These are phyloP conservation scores for Hypomyces rosellus DNA, from an alignment of 2,329 filamentous ascomycete genomes.

Conservation along the genomic window DNA sequence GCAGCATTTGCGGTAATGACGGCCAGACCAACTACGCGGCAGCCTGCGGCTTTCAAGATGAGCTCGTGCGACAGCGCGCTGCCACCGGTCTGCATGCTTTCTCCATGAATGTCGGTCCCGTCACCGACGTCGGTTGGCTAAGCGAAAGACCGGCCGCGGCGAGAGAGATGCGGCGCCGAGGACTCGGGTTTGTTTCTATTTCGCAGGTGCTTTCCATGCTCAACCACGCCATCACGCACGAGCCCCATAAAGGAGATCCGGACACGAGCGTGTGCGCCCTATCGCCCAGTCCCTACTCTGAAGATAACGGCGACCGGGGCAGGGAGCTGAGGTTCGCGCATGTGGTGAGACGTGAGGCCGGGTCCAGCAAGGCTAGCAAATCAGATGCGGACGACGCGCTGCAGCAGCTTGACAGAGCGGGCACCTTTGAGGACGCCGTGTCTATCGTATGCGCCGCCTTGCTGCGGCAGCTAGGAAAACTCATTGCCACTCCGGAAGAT, in stretches of 20 bases:
- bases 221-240: too few species aligned
- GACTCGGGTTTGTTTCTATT: too few species aligned
- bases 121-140: conserved; percentile 27
- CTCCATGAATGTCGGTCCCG: conserved; percentile 24
- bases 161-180: too few species aligned
- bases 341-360: neutral
- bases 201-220: too few species aligned
- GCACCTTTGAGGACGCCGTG: neutral
- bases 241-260: too few species aligned
- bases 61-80: conserved; percentile 23
- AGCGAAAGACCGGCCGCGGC: too few species aligned
- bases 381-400: neutral
- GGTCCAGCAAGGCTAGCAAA: neutral
- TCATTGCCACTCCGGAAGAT: neutral
- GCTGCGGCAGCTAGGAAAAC: neutral
- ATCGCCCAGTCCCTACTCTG: too few species aligned
- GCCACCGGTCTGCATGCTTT: conserved; percentile 19
- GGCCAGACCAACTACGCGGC: conserved; percentile 28
- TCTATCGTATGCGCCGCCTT: neutral
- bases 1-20: conserved; percentile 24
- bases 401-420: neutral
- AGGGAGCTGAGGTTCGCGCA: too few species aligned
- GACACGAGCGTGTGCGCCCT: too few species aligned
- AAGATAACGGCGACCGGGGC: too few species aligned
- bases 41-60: conserved; percentile 26